Percentiles rank a stretch among this genome's conserved stretches.
phyloP scores from a whole-genome alignment of 768 basidiomycete species.

The Tulasnella calospora region DNA sequence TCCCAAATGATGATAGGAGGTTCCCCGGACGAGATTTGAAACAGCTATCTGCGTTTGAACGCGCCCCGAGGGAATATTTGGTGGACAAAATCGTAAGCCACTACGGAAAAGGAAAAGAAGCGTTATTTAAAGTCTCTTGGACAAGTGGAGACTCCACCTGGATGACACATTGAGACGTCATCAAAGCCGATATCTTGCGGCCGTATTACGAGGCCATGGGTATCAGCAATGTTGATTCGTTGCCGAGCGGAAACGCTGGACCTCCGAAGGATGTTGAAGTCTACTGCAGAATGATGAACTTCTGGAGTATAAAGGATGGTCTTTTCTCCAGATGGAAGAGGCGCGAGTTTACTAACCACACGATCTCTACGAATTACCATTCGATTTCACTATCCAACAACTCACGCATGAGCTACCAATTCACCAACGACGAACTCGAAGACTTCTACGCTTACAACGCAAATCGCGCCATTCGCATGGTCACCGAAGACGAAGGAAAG shows the following conservation, averaged over 20 bases:
- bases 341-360: too few relatives aligned
- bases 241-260: background rate
- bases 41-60: constrained; percentile 32
- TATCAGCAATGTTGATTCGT: background rate
- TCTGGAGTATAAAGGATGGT: background rate
- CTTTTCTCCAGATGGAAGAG: background rate
- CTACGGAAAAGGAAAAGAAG: constrained; percentile 31
- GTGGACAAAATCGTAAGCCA: constrained; percentile 35
- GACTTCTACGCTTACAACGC: constrained; percentile 1
- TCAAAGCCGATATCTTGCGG: constrained; percentile 31
- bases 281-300: background rate
- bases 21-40: constrained; percentile 38
- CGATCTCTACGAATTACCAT: too few relatives aligned
- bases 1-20: constrained; percentile 38
- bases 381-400: background rate
- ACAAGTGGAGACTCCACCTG: constrained; percentile 39
- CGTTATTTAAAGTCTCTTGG: constrained; percentile 38
- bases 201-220: constrained; percentile 37
- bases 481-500: background rate
- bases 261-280: background rate
- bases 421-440: background rate
- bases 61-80: constrained; percentile 33
- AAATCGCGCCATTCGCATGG: background rate
- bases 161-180: constrained; percentile 34
- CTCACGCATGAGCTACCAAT: background rate